Conservation (phyloP, 2,329 filamentous ascomycete species). For the Aquanectria penicillioides region DNA sequence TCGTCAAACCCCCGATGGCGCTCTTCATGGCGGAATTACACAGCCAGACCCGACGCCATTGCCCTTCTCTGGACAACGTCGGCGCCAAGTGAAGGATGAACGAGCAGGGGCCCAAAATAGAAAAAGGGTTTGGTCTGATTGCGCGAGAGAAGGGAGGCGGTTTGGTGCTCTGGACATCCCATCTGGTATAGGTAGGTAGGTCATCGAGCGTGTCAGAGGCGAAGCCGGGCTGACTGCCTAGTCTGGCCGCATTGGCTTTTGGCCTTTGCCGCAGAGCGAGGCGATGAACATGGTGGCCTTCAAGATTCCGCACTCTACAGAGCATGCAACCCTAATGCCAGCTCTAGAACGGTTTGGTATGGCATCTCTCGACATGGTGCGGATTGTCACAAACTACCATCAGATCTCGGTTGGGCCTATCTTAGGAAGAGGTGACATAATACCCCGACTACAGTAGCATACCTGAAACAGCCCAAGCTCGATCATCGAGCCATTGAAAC, state of each 20-base stretch:
- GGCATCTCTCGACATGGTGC: not conserved
- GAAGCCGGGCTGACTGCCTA: too few relatives aligned
- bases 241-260: not conserved
- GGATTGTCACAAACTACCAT: not conserved
- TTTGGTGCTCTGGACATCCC: too few relatives aligned
- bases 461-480: constrained; percentile 24
- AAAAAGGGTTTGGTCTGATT: not conserved
- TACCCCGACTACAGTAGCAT: constrained; percentile 4
- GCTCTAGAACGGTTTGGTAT: too few relatives aligned
- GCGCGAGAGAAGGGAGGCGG: not conserved
- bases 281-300: not conserved
- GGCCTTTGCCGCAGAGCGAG: not conserved
- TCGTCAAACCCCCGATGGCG: constrained; percentile 26
- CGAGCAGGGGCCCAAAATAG: constrained; percentile 5
- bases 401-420: constrained; percentile 15
- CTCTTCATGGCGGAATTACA: constrained; percentile 25
- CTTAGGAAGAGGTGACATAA: constrained; percentile 10
- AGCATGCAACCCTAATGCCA: too few relatives aligned
- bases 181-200: too few relatives aligned
- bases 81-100: constrained; percentile 21
- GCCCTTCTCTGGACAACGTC: constrained; percentile 10
- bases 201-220: too few relatives aligned
- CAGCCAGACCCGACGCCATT: constrained; percentile 23
- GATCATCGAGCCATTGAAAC: constrained; percentile 20
- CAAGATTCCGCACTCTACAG: not conserved